phyloP scores from a whole-genome alignment of 2,329 filamentous ascomycete species.

The Phaeosphaeria sp. region DNA sequence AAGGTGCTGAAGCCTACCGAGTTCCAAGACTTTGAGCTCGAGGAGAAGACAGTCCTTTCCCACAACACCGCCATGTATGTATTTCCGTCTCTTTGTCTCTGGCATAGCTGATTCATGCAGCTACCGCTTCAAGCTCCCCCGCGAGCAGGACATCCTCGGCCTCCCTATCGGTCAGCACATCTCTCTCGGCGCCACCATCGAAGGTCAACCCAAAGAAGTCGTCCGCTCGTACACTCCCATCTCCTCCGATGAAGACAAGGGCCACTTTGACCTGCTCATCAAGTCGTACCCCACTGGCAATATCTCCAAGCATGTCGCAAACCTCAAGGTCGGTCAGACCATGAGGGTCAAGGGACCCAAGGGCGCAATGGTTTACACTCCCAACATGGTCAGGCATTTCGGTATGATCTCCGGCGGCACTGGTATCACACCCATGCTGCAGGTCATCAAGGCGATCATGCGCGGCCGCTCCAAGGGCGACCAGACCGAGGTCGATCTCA shows the following conservation, averaged over 20 bases:
- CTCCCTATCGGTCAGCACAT: slow-evolving; percentile 99
- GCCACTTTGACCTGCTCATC: slow-evolving; percentile 95
- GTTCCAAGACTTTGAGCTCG: slow-evolving; percentile 92
- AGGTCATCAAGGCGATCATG: slow-evolving; percentile 90
- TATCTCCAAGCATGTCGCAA: slow-evolving; percentile 92
- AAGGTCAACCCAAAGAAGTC: slow-evolving; percentile 51
- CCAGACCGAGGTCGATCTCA: slow-evolving; percentile 82
- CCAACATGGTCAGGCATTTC: slow-evolving; percentile 95
- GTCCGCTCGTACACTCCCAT: slow-evolving; percentile 52
- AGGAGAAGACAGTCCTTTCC: slow-evolving; percentile 93
- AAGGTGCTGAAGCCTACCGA: slow-evolving; percentile 84
- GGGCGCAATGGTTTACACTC: slow-evolving; percentile 95
- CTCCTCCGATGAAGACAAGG: slow-evolving; percentile 60
- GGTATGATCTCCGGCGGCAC: slow-evolving; percentile 98
- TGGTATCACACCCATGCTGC: slow-evolving; percentile 97
- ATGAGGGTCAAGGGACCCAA: slow-evolving; percentile 95
- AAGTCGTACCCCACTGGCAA: slow-evolving; percentile 98
- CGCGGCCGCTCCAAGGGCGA: slow-evolving; percentile 77
- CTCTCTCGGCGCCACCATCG: slow-evolving; percentile 74
- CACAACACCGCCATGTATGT: slow-evolving; percentile 96
- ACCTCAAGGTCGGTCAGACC: slow-evolving; percentile 75
- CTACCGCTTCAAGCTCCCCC: slow-evolving; percentile 91
- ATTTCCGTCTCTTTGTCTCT: neutral
- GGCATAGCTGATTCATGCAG: slow-evolving; percentile 50
- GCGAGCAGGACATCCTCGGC: slow-evolving; percentile 80